Percentiles rank a stretch among this genome's conserved stretches.
phyloP scores from a whole-genome alignment of 192 early-diverging fungal species.

The Coemansia sp. region DNA sequence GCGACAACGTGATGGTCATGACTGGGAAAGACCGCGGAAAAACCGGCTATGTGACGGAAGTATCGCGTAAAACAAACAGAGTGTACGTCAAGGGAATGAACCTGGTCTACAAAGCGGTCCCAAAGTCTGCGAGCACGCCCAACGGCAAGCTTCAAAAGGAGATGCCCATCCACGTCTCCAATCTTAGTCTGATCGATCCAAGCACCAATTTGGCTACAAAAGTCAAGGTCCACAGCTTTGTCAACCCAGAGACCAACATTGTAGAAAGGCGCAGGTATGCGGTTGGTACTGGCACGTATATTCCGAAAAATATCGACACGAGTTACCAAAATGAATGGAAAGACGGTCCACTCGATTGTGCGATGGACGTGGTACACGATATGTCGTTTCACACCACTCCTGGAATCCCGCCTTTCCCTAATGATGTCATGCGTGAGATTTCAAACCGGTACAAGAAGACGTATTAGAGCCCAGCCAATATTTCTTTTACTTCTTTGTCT shows the following conservation, averaged over 20 bases:
- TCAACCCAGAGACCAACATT: conserved; percentile 26
- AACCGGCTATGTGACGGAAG: conserved; percentile 63
- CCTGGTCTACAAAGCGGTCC: conserved; percentile 61
- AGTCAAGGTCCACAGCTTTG: conserved; percentile 17
- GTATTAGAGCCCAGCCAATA: conserved; percentile 14
- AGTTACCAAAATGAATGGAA: conserved; percentile 49
- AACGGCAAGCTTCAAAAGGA: conserved; percentile 64
- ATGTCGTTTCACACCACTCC: conserved; percentile 40
- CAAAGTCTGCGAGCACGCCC: conserved; percentile 61
- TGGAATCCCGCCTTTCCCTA: conserved; percentile 48
- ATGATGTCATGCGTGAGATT: conserved; percentile 49
- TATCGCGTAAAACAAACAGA: conserved; percentile 64
- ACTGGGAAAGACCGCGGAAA: conserved; percentile 68
- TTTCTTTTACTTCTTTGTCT: background rate
- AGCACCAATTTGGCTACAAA: conserved; percentile 44
- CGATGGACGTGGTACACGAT: conserved; percentile 29
- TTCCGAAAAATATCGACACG: conserved; percentile 31
- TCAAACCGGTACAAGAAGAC: conserved; percentile 47
- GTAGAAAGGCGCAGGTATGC: conserved; percentile 38
- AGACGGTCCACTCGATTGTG: conserved; percentile 37
- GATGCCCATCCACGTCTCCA: conserved; percentile 69
- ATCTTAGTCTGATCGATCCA: conserved; percentile 75
- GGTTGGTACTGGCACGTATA: conserved; percentile 32
- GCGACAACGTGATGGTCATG: conserved; percentile 66
- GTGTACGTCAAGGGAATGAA: conserved; percentile 65